Conservation (phyloP, 768 basidiomycete species). For the Auricularia heimuer region DNA sequence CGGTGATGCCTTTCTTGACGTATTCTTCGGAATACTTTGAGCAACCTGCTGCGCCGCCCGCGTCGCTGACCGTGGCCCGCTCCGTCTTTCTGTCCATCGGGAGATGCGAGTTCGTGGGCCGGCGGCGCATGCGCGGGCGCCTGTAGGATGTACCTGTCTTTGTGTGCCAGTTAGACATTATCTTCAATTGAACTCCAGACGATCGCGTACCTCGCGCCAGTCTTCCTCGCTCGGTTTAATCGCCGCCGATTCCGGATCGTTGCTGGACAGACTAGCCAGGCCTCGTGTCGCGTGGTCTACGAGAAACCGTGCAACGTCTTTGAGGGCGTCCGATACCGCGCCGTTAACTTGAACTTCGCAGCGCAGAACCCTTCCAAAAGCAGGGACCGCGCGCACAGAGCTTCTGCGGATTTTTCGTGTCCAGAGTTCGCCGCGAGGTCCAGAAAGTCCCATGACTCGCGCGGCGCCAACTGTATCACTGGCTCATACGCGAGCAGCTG, state of each 20-base stretch:
- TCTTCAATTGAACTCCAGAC: background rate
- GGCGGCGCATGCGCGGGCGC: background rate
- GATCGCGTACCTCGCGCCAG: background rate
- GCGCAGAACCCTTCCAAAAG: background rate
- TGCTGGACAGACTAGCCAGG: background rate
- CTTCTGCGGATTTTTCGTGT: background rate
- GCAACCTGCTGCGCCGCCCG: background rate
- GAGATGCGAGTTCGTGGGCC: background rate
- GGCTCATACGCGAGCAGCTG: background rate
- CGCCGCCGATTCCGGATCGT: background rate
- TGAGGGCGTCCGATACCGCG: background rate
- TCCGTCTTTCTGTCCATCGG: background rate
- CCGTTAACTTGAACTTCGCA: background rate
- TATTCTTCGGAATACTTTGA: background rate
- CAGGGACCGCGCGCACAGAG: background rate
- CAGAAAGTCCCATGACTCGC: background rate
- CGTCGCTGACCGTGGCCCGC: background rate
- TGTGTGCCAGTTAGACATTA: background rate
- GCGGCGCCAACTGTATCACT: background rate
- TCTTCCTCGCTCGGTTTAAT: background rate
- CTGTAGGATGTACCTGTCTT: background rate
- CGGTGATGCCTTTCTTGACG: background rate
- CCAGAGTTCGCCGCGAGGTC: background rate
- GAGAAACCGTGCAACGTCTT: background rate
- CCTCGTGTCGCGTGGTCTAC: background rate